These are phyloP conservation scores for Truncatella angustata DNA, from an alignment of 2,329 filamentous ascomycete genomes.

Conservation along the genomic window DNA sequence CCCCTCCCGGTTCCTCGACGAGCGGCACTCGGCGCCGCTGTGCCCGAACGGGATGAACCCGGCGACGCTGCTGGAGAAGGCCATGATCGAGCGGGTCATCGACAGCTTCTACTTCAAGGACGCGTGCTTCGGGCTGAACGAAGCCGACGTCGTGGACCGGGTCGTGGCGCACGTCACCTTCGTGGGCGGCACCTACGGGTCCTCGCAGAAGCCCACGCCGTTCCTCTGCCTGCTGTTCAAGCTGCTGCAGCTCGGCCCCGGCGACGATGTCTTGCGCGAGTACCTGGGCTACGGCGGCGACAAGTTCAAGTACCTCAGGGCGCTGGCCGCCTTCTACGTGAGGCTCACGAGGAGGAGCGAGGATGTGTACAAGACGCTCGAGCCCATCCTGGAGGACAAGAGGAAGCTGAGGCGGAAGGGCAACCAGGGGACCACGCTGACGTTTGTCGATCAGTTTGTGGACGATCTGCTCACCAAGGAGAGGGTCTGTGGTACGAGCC, in stretches of 20 bases:
- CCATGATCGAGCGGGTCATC: slow-evolving; percentile 90
- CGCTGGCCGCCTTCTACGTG: slow-evolving; percentile 90
- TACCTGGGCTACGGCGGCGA: slow-evolving; percentile 77
- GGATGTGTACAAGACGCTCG: slow-evolving; percentile 76
- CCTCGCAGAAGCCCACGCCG: slow-evolving; percentile 80
- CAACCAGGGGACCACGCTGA: slow-evolving; percentile 71
- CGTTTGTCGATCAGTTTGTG: slow-evolving; percentile 87
- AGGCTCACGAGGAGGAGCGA: slow-evolving; percentile 79
- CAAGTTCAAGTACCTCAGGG: slow-evolving; percentile 82
- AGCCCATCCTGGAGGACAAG: slow-evolving; percentile 78
- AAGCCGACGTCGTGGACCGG: slow-evolving; percentile 78
- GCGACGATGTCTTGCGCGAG: slow-evolving; percentile 73
- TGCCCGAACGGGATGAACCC: slow-evolving; percentile 89
- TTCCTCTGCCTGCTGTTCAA: slow-evolving; percentile 96
- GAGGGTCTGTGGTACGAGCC: slow-evolving; percentile 82
- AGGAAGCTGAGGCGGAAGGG: slow-evolving; percentile 79
- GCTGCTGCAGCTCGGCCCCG: slow-evolving; percentile 82
- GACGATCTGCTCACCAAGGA: slow-evolving; percentile 89
- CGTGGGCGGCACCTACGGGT: slow-evolving; percentile 85
- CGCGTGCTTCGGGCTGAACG: slow-evolving; percentile 94
- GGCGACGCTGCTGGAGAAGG: slow-evolving; percentile 93
- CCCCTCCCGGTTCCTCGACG: slow-evolving; percentile 80
- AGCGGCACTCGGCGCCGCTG: slow-evolving; percentile 74
- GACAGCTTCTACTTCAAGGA: slow-evolving; percentile 98
- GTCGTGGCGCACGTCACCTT: slow-evolving; percentile 79